Conservation (phyloP, 1,284 basidiomycete species). For the Lentinula novae-zelandiae region DNA sequence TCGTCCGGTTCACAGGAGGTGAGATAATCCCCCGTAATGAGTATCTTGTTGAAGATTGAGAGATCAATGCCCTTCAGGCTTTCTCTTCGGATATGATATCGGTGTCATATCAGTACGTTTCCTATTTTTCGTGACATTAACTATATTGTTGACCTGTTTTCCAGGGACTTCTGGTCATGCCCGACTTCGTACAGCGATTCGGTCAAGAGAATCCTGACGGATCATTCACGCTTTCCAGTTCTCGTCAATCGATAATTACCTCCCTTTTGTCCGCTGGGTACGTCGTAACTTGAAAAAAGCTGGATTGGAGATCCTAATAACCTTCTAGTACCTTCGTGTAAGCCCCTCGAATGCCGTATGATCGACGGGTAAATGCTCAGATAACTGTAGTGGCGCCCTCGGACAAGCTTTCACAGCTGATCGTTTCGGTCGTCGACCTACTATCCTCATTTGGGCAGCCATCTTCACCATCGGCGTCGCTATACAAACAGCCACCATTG, state of each 20-base stretch:
- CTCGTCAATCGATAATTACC: constrained; percentile 69
- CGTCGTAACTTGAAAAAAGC: constrained; percentile 30
- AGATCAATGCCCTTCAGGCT: constrained; percentile 40
- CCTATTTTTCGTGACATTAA: neutral
- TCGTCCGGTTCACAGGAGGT: neutral
- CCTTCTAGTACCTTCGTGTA: constrained; percentile 59
- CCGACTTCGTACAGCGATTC: constrained; percentile 69
- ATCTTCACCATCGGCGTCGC: constrained; percentile 71
- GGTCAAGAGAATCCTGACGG: constrained; percentile 53
- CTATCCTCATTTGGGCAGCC: constrained; percentile 74
- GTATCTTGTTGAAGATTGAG: neutral
- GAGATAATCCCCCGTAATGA: constrained; percentile 24
- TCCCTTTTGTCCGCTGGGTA: constrained; percentile 77
- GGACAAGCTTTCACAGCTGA: constrained; percentile 77
- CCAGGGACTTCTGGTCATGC: constrained; percentile 79
- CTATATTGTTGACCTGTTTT: constrained; percentile 66
- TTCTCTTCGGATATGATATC: constrained; percentile 68
- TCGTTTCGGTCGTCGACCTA: constrained; percentile 64
- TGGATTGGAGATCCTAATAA: neutral
- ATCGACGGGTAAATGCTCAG: neutral
- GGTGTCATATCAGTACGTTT: constrained; percentile 60
- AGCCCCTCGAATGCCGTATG: constrained; percentile 17
- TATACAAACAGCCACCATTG: constrained; percentile 65
- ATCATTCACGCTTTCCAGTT: constrained; percentile 49
- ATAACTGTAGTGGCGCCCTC: constrained; percentile 55